Percentiles rank a stretch among this genome's conserved stretches.
Conservation (phyloP, 2,329 filamentous ascomycete species). For the Fusarium xylarioides region DNA sequence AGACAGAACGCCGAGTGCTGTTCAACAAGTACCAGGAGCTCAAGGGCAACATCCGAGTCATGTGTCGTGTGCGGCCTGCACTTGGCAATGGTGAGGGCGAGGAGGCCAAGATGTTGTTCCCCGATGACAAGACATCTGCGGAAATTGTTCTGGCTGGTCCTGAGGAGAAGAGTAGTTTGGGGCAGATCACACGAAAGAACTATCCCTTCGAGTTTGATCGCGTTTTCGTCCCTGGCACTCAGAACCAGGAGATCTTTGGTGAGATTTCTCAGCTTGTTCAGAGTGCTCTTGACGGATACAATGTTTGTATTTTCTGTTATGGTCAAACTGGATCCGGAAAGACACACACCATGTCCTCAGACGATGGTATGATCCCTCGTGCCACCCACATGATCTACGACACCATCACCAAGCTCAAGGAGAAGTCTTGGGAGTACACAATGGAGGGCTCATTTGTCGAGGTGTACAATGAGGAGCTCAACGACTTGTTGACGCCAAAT, state of each 20-base stretch:
- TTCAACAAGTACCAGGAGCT: constrained; percentile 99
- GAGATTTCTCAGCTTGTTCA: constrained; percentile 98
- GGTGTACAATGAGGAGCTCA: constrained; percentile 97
- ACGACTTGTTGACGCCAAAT: constrained; percentile 76
- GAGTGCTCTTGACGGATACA: constrained; percentile 95
- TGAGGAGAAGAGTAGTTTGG: constrained; percentile 84
- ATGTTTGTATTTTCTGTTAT: constrained; percentile 99
- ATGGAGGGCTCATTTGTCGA: constrained; percentile 97
- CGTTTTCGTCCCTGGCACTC: constrained; percentile 80
- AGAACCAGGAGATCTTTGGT: constrained; percentile 89
- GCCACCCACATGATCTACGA: constrained; percentile 95
- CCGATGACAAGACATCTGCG: constrained; percentile 83
- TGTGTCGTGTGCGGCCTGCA: constrained; percentile 90
- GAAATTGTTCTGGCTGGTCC: constrained; percentile 86
- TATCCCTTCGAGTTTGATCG: constrained; percentile 92
- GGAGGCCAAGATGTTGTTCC: constrained; percentile 79
- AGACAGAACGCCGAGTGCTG: constrained; percentile 87
- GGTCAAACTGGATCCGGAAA: constrained; percentile 97
- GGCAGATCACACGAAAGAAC: constrained; percentile 77
- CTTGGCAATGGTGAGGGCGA: constrained; percentile 67
- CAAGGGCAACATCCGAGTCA: constrained; percentile 97
- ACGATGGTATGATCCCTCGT: constrained; percentile 93
- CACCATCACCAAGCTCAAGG: constrained; percentile 81
- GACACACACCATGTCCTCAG: constrained; percentile 93
- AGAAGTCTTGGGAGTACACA: constrained; percentile 92